Conservation (phyloP, 1,284 basidiomycete genomes). For the Inonotus hispidus region DNA sequence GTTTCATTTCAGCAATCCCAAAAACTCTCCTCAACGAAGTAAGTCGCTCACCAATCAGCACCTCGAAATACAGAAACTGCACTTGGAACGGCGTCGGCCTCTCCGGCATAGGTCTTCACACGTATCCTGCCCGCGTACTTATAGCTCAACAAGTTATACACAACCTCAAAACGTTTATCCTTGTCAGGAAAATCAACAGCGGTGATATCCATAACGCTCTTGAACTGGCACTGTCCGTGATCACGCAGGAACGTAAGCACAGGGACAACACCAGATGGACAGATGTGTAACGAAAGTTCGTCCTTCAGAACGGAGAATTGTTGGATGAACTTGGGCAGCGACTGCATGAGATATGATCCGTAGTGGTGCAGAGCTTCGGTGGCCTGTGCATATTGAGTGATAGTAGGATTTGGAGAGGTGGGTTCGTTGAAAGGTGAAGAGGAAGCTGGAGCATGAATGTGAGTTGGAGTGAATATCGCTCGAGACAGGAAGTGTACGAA, state of each 20-base stretch:
- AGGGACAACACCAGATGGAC: constrained; percentile 80
- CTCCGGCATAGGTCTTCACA: constrained; percentile 97
- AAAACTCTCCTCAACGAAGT: background rate
- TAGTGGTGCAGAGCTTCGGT: constrained; percentile 81
- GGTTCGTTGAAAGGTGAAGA: constrained; percentile 80
- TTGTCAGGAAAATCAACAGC: constrained; percentile 95
- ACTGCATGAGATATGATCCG: constrained; percentile 86
- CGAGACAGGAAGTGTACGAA: constrained; percentile 23
- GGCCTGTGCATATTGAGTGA: constrained; percentile 62
- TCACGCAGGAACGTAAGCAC: constrained; percentile 93
- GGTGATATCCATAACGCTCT: constrained; percentile 88
- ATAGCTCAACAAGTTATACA: constrained; percentile 91
- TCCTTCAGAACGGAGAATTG: constrained; percentile 98
- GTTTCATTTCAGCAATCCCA: constrained; percentile 7
- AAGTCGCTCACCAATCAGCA: constrained; percentile 80
- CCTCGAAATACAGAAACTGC: constrained; percentile 77
- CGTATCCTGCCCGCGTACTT: constrained; percentile 76
- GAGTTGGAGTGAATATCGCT: background rate
- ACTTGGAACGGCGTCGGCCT: constrained; percentile 92
- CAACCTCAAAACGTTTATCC: constrained; percentile 93
- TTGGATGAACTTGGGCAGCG: constrained; percentile 91
- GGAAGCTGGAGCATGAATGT: constrained; percentile 41
- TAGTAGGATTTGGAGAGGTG: constrained; percentile 80
- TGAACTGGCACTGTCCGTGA: constrained; percentile 96
- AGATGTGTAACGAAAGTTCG: constrained; percentile 88